Evolutionary conservation across 176 grass and related monocot genomes (phyloP).

Genomic region (Pontederia paniculata): DNA sequence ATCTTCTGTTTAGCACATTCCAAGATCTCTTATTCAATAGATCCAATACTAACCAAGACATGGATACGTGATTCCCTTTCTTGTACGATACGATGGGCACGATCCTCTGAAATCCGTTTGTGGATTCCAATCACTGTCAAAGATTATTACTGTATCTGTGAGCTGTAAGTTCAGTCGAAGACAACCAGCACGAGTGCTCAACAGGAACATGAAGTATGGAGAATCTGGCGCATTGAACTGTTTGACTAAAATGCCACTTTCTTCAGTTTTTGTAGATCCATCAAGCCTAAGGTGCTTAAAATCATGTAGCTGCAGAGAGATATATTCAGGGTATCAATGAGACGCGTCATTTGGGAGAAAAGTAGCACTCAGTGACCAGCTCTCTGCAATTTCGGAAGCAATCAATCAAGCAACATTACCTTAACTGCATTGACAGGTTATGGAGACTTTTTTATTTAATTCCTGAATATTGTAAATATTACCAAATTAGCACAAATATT

Average conservation of each 20-base stretch:
- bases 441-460: slow-evolving; percentile 79
- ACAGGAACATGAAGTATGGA: slow-evolving; percentile 90
- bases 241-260: slow-evolving; percentile 62
- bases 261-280: slow-evolving; percentile 96
- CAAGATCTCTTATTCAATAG: slow-evolving; percentile 97
- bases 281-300: slow-evolving; percentile 96
- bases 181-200: slow-evolving; percentile 93
- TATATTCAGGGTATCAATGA: slow-evolving; percentile 81
- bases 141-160: slow-evolving; percentile 95
- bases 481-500: too few relatives aligned
- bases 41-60: slow-evolving; percentile 97
- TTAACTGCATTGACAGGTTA: slow-evolving; percentile 97
- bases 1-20: slow-evolving; percentile 98
- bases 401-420: slow-evolving; percentile 92
- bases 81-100: slow-evolving; percentile 94
- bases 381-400: slow-evolving; percentile 88
- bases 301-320: slow-evolving; percentile 74
- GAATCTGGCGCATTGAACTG: slow-evolving; percentile 92
- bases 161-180: slow-evolving; percentile 94
- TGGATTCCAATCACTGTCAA: slow-evolving; percentile 99
- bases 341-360: slow-evolving; percentile 97
- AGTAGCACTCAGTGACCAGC: slow-evolving; percentile 91
- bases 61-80: slow-evolving; percentile 95
- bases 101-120: slow-evolving; percentile 99
- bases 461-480: slow-evolving; percentile 40